These are phyloP conservation scores for Conringia planisiliqua DNA, from an alignment of 345 rosid species.

Conservation along the genomic window DNA sequence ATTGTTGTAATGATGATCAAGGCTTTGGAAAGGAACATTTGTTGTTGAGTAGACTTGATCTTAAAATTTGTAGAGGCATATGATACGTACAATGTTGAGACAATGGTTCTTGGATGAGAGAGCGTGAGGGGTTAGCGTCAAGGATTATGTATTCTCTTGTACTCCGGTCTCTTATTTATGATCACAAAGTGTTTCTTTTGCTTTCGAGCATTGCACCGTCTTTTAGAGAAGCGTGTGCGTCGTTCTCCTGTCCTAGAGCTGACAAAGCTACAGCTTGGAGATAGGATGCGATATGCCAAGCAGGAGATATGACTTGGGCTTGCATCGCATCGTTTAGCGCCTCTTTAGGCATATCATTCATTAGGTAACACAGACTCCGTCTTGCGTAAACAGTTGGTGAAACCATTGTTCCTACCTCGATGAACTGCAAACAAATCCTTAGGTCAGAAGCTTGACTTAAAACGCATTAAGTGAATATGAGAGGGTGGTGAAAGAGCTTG, in stretches of 20 bases:
- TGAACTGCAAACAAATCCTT: conserved; percentile 49
- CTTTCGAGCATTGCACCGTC: conserved; percentile 67
- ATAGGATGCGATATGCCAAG: conserved; percentile 79
- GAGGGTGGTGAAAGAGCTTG: neutral
- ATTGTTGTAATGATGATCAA: neutral
- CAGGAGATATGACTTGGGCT: conserved; percentile 73
- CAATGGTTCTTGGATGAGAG: neutral
- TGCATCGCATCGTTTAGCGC: conserved; percentile 72
- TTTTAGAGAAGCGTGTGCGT: conserved; percentile 60
- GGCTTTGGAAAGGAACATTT: neutral
- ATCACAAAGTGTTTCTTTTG: conserved; percentile 31
- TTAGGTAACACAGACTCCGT: conserved; percentile 67
- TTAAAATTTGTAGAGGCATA: neutral
- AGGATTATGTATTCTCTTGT: neutral
- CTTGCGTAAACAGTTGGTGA: conserved; percentile 78
- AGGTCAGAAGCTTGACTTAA: neutral
- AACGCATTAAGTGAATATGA: neutral
- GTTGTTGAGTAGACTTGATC: neutral
- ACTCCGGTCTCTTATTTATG: neutral
- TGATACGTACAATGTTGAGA: conserved; percentile 1
- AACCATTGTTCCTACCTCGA: conserved; percentile 70
- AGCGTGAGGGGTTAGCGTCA: neutral
- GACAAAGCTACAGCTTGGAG: conserved; percentile 67
- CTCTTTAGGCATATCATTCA: conserved; percentile 67
- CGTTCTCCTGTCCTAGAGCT: conserved; percentile 55